Evolutionary conservation across 1,139 yeast genomes (phyloP).

Genomic region (Yamadazyma triangularis): DNA sequence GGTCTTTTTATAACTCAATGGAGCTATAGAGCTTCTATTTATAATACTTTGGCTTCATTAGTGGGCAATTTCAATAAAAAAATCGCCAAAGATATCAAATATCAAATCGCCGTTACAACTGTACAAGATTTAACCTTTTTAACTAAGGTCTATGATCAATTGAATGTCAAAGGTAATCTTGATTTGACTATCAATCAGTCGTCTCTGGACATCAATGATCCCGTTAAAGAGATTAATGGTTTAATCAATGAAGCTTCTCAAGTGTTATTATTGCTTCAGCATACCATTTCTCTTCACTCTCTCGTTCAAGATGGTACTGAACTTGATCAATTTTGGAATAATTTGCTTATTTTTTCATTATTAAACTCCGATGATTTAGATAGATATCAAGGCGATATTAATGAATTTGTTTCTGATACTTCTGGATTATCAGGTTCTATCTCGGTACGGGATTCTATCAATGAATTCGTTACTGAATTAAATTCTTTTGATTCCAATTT

Average conservation of each 20-base stretch:
- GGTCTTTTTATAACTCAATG: slow-evolving; percentile 19
- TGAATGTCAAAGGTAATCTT: slow-evolving; percentile 4
- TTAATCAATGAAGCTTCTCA: slow-evolving; percentile 8
- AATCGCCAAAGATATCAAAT: slow-evolving; percentile 17
- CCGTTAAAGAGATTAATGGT: slow-evolving; percentile 7
- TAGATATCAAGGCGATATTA: slow-evolving; percentile 50
- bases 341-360: not conserved
- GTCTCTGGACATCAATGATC: not conserved
- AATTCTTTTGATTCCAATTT: slow-evolving; percentile 29
- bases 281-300: slow-evolving; percentile 10
- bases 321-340: not conserved
- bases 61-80: slow-evolving; percentile 31
- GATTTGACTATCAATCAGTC: slow-evolving; percentile 2
- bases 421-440: slow-evolving; percentile 54
- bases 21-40: slow-evolving; percentile 23
- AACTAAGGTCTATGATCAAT: slow-evolving; percentile 5
- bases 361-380: slow-evolving; percentile 10
- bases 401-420: slow-evolving; percentile 66
- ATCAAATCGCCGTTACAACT: slow-evolving; percentile 4
- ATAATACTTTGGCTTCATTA: slow-evolving; percentile 24
- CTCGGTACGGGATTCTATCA: slow-evolving; percentile 49
- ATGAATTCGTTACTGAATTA: slow-evolving; percentile 46
- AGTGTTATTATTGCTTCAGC: slow-evolving; percentile 19
- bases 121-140: slow-evolving; percentile 9
- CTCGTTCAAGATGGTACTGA: not conserved